Percentiles rank a stretch among this genome's conserved stretches.
Evolutionary conservation across 1,284 basidiomycete genomes (phyloP).

Genomic region (Boletus smithii): DNA sequence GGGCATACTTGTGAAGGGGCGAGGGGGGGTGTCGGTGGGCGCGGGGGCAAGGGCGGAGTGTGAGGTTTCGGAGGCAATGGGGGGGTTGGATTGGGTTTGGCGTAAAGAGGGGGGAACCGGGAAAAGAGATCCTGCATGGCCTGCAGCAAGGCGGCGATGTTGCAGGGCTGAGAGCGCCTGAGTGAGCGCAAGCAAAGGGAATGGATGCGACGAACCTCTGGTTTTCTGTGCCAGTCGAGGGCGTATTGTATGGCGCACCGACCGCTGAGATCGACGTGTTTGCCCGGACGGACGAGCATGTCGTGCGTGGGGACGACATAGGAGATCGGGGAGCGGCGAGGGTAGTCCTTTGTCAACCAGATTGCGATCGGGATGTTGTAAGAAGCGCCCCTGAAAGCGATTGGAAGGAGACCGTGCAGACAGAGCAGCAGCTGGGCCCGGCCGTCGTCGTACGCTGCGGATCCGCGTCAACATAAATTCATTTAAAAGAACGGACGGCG

Average conservation of each 20-base stretch:
- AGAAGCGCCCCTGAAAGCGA: constrained; percentile 68
- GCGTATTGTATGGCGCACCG: constrained; percentile 68
- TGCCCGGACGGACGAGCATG: constrained; percentile 83
- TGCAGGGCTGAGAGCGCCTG: constrained; percentile 55
- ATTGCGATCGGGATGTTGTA: constrained; percentile 95
- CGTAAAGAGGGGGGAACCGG: constrained; percentile 84
- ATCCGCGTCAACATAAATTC: too few species aligned
- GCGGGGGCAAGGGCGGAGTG: constrained; percentile 23
- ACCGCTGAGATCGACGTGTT: constrained; percentile 82
- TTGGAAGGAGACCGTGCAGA: constrained; percentile 88
- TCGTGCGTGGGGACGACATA: constrained; percentile 93
- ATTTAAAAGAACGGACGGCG: too few species aligned
- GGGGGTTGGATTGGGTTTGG: constrained; percentile 76
- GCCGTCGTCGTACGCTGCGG: constrained; percentile 94
- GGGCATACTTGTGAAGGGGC: constrained; percentile 22
- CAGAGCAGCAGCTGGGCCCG: constrained; percentile 88
- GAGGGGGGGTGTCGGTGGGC: constrained; percentile 5
- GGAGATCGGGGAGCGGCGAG: constrained; percentile 77
- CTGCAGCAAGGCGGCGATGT: constrained; percentile 61
- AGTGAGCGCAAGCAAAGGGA: too few species aligned
- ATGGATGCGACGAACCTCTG: constrained; percentile 78
- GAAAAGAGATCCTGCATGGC: constrained; percentile 82
- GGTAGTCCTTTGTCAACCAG: constrained; percentile 86
- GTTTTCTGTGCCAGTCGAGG: constrained; percentile 76
- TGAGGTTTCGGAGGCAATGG: constrained; percentile 47